Conservation (phyloP, 176 grass and related monocot genomes). For the Carex littledalei region DNA sequence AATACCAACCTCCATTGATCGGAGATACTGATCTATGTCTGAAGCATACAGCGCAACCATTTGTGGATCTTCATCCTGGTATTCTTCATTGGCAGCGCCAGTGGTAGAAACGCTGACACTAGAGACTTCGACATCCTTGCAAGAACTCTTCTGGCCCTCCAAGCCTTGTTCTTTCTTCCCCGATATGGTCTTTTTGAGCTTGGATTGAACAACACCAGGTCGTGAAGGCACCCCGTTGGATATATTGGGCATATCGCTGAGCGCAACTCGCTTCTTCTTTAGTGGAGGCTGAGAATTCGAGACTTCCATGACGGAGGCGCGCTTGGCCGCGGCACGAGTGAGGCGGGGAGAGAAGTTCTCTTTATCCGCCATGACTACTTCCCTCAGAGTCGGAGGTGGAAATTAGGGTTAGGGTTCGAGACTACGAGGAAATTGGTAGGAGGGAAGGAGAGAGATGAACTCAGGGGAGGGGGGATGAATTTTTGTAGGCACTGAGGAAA, state of each 20-base stretch:
- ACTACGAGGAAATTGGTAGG: neutral
- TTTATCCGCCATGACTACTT: slow-evolving; percentile 64
- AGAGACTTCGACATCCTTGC: too few species aligned
- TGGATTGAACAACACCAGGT: neutral
- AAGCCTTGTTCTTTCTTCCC: neutral
- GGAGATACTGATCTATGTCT: slow-evolving; percentile 77
- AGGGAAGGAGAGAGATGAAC: neutral
- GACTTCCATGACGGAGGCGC: slow-evolving; percentile 18
- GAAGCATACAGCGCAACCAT: slow-evolving; percentile 37
- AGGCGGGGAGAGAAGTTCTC: slow-evolving; percentile 62
- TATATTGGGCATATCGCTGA: slow-evolving; percentile 47
- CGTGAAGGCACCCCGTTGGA: slow-evolving; percentile 19
- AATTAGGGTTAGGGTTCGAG: neutral
- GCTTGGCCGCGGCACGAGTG: slow-evolving; percentile 57
- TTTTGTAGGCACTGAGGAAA: neutral
- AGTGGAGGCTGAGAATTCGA: neutral
- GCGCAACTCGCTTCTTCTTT: slow-evolving; percentile 76
- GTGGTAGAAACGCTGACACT: too few species aligned
- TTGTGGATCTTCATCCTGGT: too few species aligned
- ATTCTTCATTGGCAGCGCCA: too few species aligned
- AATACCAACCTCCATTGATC: slow-evolving; percentile 54
- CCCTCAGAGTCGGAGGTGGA: neutral
- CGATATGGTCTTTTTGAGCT: slow-evolving; percentile 20
- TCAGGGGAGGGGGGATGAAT: slow-evolving; percentile 1
- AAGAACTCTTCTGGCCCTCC: too few species aligned